Evolutionary conservation across 331 rosid species (phyloP).

Genomic region (Quercus tomentella): DNA sequence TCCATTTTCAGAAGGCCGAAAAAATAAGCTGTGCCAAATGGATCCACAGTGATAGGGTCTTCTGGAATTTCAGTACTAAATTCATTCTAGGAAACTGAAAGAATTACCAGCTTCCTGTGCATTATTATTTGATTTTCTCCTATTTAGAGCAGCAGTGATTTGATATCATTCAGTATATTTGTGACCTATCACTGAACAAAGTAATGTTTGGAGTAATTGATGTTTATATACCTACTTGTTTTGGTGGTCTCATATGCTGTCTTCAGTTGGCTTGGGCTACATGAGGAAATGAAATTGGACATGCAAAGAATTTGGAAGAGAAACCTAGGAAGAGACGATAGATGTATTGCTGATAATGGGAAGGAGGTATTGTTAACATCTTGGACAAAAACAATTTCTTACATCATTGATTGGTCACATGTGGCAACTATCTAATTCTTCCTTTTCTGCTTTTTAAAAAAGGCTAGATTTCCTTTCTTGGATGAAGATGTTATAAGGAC

Average conservation of each 20-base stretch:
- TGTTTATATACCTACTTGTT: conserved; percentile 9
- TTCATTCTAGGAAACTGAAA: neutral
- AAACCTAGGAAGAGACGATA: conserved; percentile 96
- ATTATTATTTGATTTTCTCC: conserved; percentile 5
- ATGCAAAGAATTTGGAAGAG: conserved; percentile 98
- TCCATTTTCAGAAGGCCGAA: no score
- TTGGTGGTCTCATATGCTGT: conserved; percentile 24
- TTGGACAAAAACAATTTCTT: neutral
- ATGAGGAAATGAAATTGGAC: conserved; percentile 93
- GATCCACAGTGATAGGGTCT: no score
- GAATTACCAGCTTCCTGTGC: neutral
- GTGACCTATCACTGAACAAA: neutral
- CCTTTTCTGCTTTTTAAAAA: neutral
- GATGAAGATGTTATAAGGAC: conserved; percentile 83
- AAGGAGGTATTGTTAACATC: conserved; percentile 68
- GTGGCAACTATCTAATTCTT: neutral
- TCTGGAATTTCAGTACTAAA: neutral
- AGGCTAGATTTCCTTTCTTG: conserved; percentile 97
- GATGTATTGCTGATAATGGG: conserved; percentile 89
- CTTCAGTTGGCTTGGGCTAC: conserved; percentile 74
- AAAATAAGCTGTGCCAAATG: no score
- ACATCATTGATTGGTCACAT: conserved; percentile 6
- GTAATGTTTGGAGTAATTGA: conserved; percentile 2
- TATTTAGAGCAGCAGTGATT: neutral
- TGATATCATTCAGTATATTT: neutral